A percentile compares a stretch with the other conserved stretches of the same genome.
Conservation (phyloP, 768 basidiomycete genomes). For the Russula compacta region DNA sequence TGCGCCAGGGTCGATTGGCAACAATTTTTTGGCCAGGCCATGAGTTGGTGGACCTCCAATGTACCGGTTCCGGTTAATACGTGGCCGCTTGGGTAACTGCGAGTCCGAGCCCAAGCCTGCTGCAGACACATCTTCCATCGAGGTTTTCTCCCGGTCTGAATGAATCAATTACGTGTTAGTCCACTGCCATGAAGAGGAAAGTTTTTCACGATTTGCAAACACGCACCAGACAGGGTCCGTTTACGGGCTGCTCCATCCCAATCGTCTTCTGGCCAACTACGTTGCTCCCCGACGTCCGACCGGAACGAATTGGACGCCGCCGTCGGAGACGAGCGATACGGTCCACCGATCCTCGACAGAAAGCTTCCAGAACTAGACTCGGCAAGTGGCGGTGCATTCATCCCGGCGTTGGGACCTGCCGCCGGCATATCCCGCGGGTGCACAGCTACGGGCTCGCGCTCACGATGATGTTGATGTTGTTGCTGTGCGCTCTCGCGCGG, state of each 20-base stretch:
- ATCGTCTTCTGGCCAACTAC: conserved; percentile 43
- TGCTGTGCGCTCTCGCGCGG: conserved; percentile 15
- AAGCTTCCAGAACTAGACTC: conserved; percentile 29
- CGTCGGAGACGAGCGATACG: conserved; percentile 35
- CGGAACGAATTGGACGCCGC: conserved; percentile 10
- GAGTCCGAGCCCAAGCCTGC: conserved; percentile 31
- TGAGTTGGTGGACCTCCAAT: conserved; percentile 23
- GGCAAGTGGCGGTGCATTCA: not conserved
- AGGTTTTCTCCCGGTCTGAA: conserved; percentile 58
- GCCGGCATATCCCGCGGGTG: conserved; percentile 8
- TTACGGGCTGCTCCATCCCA: conserved; percentile 53
- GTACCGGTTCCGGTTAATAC: conserved; percentile 49
- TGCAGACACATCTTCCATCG: conserved; percentile 28
- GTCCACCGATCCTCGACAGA: conserved; percentile 53
- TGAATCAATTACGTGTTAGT: conserved; percentile 3
- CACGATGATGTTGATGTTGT: conserved; percentile 5
- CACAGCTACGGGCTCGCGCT: conserved; percentile 1
- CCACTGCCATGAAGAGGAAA: not conserved
- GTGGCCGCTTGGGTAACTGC: conserved; percentile 50
- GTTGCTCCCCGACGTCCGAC: conserved; percentile 14
- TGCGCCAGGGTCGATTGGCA: conserved; percentile 55
- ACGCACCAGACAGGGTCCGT: conserved; percentile 54
- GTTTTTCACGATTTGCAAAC: not conserved
- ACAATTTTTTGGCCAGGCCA: conserved; percentile 46
- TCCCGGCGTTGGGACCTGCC: not conserved